Conservation (phyloP, 768 basidiomycete genomes). For the Auricularia sp. region DNA sequence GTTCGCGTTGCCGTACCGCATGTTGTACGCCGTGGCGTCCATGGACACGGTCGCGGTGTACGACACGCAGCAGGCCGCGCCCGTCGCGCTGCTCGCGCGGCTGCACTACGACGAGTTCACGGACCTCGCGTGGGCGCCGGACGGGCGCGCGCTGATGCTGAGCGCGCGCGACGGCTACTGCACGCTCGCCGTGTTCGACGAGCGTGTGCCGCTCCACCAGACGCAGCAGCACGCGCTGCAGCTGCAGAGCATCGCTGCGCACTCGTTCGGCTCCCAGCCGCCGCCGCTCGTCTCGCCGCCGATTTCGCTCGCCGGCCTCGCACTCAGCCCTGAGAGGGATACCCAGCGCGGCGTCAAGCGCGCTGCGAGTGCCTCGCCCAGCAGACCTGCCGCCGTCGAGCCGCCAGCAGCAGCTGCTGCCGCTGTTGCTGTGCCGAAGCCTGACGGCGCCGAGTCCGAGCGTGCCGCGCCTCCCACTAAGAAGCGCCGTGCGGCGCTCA, state of each 20-base stretch:
- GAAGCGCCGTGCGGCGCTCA: slow-evolving; percentile 72
- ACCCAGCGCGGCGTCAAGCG: slow-evolving; percentile 26
- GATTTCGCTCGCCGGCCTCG: slow-evolving; percentile 20
- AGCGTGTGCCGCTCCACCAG: slow-evolving; percentile 77
- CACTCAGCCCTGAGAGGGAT: slow-evolving; percentile 18
- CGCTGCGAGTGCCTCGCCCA: slow-evolving; percentile 17
- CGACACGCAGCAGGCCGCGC: slow-evolving; percentile 92
- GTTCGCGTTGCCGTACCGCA: slow-evolving; percentile 85
- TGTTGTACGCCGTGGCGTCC: slow-evolving; percentile 91
- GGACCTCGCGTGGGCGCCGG: slow-evolving; percentile 93
- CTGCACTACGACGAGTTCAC: slow-evolving; percentile 98
- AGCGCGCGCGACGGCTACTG: slow-evolving; percentile 96
- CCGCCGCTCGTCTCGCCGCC: slow-evolving; percentile 17
- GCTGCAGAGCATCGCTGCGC: slow-evolving; percentile 81
- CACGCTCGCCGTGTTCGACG: slow-evolving; percentile 89
- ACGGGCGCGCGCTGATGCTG: slow-evolving; percentile 85
- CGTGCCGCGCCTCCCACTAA: slow-evolving; percentile 64
- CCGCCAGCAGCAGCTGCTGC: slow-evolving; percentile 12
- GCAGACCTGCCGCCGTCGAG: slow-evolving; percentile 10
- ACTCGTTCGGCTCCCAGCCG: slow-evolving; percentile 44
- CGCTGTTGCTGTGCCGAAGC: slow-evolving; percentile 8
- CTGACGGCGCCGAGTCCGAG: slow-evolving; percentile 10
- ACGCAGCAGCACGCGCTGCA: slow-evolving; percentile 88
- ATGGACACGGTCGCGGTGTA: slow-evolving; percentile 94
- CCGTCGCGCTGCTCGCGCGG: slow-evolving; percentile 84